Evolutionary conservation across 2,329 filamentous ascomycete species (phyloP).

Genomic region (Cordyceps farinosa): DNA sequence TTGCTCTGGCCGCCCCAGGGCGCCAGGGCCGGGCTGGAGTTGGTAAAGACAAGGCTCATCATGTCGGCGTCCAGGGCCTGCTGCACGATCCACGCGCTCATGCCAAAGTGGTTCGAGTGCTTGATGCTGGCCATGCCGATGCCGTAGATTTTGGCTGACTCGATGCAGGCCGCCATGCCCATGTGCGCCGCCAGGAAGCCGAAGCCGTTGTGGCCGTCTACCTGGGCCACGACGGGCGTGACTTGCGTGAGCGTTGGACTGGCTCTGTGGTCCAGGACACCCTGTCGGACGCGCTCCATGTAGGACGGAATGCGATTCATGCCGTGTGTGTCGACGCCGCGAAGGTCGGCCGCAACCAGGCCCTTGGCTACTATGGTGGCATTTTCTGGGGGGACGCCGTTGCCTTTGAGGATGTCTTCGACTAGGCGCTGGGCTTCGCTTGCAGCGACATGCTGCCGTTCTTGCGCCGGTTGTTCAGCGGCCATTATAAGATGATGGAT

Average conservation of each 20-base stretch:
- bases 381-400: constrained; percentile 56
- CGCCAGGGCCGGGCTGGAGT: constrained; percentile 68
- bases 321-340: constrained; percentile 74
- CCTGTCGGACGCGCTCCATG: constrained; percentile 66
- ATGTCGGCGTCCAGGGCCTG: constrained; percentile 69
- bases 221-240: constrained; percentile 68
- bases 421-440: constrained; percentile 46
- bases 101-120: constrained; percentile 79
- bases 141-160: constrained; percentile 60
- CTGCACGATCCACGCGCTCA: constrained; percentile 77
- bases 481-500: not conserved
- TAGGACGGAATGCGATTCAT: constrained; percentile 77
- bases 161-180: constrained; percentile 65
- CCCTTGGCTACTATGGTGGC: constrained; percentile 63
- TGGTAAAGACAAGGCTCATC: constrained; percentile 69
- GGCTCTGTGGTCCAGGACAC: constrained; percentile 61
- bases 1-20: constrained; percentile 66
- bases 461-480: constrained; percentile 18
- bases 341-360: constrained; percentile 70
- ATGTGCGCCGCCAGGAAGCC: constrained; percentile 67
- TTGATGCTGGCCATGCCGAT: constrained; percentile 72
- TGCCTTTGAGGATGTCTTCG: constrained; percentile 53
- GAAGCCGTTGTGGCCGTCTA: constrained; percentile 68
- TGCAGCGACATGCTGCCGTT: constrained; percentile 34
- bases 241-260: constrained; percentile 55